Evolutionary conservation across 768 basidiomycete genomes (phyloP), one percentile per base, ranked within the genome.

Genomic region (Rhizopogon salebrosus): DNA sequence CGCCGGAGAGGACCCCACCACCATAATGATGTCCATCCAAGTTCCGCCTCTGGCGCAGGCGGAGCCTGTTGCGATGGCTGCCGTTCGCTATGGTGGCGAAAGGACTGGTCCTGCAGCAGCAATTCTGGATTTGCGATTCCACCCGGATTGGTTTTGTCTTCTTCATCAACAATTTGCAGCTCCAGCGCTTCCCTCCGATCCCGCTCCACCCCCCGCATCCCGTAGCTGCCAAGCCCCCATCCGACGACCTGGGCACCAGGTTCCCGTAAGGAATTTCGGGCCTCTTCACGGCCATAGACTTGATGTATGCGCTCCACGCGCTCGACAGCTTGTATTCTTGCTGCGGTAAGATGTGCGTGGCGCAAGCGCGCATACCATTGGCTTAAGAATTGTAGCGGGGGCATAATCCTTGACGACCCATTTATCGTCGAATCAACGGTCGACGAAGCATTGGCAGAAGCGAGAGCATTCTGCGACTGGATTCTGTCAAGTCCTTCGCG

Each of bases 1-100:
- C 77, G 75, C 41, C 78, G 73, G 20, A 92, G 66, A 3, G 89
- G 88, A 0, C 87, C 86, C 87, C 88, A 90, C 84, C 87, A 89
- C 83, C 83, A 89, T 54, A 87, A 56, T 6, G 86, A 87, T 29
- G 64, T 63, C 11, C 60, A 53, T 2, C 41, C 54, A 24, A 40
- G 45, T 50, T 54, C 51, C 3, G 56, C 54, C 13, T 46, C 35
- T 14, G 27, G 37, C 23, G 8, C 22, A 20, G 56, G 50, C 7
- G 54, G 57, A 41, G 53, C 18, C 20, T 57, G 50, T 43, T 49
- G 50, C 16, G 48, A 24, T 31, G 54, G 22, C 6, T 20, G 7
- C 10, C 26, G 48, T 4, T 59, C 57, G 11, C 34, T 27, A n/a
- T 54, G 54, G 41, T 34, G 43, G 38, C 56, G 56, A 40, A 51